phyloP scores from a whole-genome alignment of 179 eudicot species.

The Beta lomatogona region DNA sequence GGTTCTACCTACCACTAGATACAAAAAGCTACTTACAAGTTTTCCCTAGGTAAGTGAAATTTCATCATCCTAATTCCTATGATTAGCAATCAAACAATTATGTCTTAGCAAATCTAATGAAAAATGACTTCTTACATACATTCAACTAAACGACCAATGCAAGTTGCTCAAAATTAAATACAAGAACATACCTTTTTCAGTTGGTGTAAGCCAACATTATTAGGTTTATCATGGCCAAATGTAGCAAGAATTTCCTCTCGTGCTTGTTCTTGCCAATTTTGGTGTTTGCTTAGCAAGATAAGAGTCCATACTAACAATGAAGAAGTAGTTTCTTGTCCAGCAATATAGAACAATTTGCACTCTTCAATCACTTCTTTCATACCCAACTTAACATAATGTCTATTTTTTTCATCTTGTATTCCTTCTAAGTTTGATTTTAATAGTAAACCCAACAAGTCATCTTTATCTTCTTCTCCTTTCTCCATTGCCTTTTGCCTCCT shows the following conservation, averaged over 20 bases:
- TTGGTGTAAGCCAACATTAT: conserved; percentile 19
- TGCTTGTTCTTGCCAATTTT: conserved; percentile 33
- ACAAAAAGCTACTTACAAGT: no score
- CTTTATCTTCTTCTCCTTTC: conserved; percentile 24
- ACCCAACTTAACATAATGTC: conserved; percentile 26
- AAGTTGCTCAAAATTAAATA: not conserved
- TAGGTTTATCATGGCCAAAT: conserved; percentile 24
- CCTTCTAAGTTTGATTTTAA: conserved; percentile 32
- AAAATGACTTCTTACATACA: no score
- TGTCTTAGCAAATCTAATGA: no score
- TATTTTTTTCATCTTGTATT: conserved; percentile 6
- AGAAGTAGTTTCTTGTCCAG: conserved; percentile 43
- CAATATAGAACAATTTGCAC: conserved; percentile 39
- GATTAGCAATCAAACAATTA: no score
- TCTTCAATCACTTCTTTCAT: conserved; percentile 39
- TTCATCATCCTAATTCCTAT: no score
- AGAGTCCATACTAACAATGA: conserved; percentile 35
- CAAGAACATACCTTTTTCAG: not conserved
- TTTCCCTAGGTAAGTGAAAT: no score
- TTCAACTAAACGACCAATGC: no score
- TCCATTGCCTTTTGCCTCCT: conserved; percentile 34
- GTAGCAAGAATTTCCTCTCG: conserved; percentile 23
- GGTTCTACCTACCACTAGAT: no score
- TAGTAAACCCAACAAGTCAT: conserved; percentile 40
- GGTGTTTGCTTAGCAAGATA: conserved; percentile 27